Base-by-base conservation (phyloP, 805 yeast species). In the Ogataea nitratoaversa region DNA sequence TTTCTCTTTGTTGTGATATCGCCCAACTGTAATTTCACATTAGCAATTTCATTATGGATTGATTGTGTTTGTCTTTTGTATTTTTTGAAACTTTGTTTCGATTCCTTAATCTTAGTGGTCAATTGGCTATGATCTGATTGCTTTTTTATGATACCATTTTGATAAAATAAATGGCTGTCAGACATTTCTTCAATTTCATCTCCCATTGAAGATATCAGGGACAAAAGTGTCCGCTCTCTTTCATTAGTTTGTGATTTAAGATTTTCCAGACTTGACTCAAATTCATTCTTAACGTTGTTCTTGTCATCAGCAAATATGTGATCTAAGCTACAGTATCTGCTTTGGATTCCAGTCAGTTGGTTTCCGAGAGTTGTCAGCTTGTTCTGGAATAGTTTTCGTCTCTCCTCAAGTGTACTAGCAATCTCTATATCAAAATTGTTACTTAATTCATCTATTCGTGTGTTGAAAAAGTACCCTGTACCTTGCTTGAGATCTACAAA, bases 391-490 rank as follows among this genome's bases (percentile, higher is more conserved):
- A 59, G 52, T 16, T 50, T 50, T 5, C 63, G 62, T 38, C 67
- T 69, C 13, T 53, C 53, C 6, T 60, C 50, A 25, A 71, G 62
- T 5, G 71, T 44, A 1, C 50, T 40, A 30, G 74, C 74, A 1
- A 76, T 63, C 49, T 49, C 46, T 1, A 30, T 13, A 16, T 52
- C 50, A 33, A 46, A 52, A 8, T 41, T 34, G 3, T 36, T 33
- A 24, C 53, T 49, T 22, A 57, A 28, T 9, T 30, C 16, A 11
- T 52, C 50, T 6, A 56, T 40, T n/a, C 70, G 60, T 0, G 44
- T 27, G 16, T 56, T 49, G 41, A 64, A 68, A 3, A 51, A 63
- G 30, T 25, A 8, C 23, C 50, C 53, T 9, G 63, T 60, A 18
- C 59, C 61, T 20, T 65, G 36, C 16, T 62, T 56, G 28, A 62